Percentiles rank a stretch among this genome's conserved stretches.
These are phyloP conservation scores for Trichosporon asahii DNA, from an alignment of 1,284 basidiomycete genomes.

Conservation along the genomic window DNA sequence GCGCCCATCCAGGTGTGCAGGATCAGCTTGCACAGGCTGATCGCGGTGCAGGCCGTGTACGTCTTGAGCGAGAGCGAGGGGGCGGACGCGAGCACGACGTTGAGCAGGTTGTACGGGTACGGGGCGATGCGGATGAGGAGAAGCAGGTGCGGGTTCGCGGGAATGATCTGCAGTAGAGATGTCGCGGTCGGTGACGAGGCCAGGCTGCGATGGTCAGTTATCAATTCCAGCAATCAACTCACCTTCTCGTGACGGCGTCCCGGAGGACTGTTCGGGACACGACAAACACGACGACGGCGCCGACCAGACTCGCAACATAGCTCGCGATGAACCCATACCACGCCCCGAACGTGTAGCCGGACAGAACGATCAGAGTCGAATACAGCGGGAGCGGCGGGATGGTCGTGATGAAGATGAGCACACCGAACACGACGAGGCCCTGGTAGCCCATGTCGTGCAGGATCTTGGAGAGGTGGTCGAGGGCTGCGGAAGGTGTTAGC, in stretches of 20 bases:
- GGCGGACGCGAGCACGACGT: conserved; percentile 56
- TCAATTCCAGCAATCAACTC: conserved; percentile 17
- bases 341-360: conserved; percentile 56
- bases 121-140: conserved; percentile 56
- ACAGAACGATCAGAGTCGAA: conserved; percentile 56
- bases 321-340: conserved; percentile 55
- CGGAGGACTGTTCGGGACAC: conserved; percentile 45
- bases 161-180: conserved; percentile 45
- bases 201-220: conserved; percentile 29
- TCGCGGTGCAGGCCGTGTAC: conserved; percentile 54
- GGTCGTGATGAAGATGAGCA: conserved; percentile 49
- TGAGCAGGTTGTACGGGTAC: conserved; percentile 57
- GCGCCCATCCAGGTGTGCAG: conserved; percentile 46
- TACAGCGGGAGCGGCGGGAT: conserved; percentile 56
- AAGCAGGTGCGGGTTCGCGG: conserved; percentile 52
- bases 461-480: conserved; percentile 44
- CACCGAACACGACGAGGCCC: conserved; percentile 48
- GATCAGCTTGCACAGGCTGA: conserved; percentile 55
- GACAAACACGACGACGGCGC: conserved; percentile 54
- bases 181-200: conserved; percentile 41
- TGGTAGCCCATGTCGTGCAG: conserved; percentile 42
- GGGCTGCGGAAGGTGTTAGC: conserved; percentile 28
- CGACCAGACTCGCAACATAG: conserved; percentile 53
- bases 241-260: conserved; percentile 43
- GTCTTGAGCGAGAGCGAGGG: conserved; percentile 53